Evolutionary conservation across 352 stramenopile species (phyloP), one percentile per base, ranked within the genome.

Genomic region (Blastocystis sp.): DNA sequence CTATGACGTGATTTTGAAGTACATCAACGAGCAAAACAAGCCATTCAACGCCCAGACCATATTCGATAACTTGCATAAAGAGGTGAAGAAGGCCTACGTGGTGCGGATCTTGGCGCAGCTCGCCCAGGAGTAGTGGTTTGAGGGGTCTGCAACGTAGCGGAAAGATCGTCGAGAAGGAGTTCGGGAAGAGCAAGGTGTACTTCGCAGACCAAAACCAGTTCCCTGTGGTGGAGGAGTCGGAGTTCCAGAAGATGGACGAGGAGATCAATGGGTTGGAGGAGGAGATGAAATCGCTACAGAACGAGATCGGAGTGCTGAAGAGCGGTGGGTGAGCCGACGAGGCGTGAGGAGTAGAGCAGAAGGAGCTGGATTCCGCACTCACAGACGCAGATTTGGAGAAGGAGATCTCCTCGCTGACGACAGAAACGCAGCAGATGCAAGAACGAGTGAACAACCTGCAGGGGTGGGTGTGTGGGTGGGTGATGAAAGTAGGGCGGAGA

Each of bases 161-260:
- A 3, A 84, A 84, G 29, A 84, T 84, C 41, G 62, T 84, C 43
- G 73, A 84, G 73, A 84, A 84, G 73, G 73, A 84, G 15, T 84
- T 53, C 56, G 73, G 73, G 47, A 84, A 84, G 53, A 66, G 43
- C 50, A 84, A 84, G 41, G 73, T 84, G 29, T 84, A 84, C 50
- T 84, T 84, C 47, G 73, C 73, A 23, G 73, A 84, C 29, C 73
- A 84, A 13, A 84, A 41, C 29, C 73, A 84, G 53, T 84, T 84
- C 29, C 73, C 73, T 18, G n/a, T 13, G 4, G 53, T 84, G 15
- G 43, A 20, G 23, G 73, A 84, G 18, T 18, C 26, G n/a, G 73
- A 84, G 26, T 68, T 84, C 43, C 59, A 84, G 26, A 45, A 56
- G 18, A 84, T 84, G 73, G 73, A 84, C 41, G n/a, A 84, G 4